Conservation (phyloP, 2,329 filamentous ascomycete species). For the Nemania sp. region DNA sequence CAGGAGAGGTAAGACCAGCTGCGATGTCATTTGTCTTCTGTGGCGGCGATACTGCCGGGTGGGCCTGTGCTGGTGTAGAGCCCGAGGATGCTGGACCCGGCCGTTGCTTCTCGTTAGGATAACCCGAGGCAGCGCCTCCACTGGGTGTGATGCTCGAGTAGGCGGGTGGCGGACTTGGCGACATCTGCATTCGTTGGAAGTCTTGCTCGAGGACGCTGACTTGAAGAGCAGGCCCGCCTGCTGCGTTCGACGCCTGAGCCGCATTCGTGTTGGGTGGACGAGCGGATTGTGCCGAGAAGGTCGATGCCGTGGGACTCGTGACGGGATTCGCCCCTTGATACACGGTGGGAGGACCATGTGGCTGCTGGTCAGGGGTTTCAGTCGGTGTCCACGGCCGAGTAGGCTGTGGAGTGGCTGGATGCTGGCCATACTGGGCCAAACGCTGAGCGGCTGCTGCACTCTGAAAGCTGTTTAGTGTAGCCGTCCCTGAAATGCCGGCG, state of each 20-base stretch:
- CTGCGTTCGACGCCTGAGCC: slow-evolving; percentile 32
- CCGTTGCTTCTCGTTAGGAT: slow-evolving; percentile 78
- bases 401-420: slow-evolving; percentile 52
- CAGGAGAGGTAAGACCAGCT: slow-evolving; percentile 49
- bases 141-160: slow-evolving; percentile 76
- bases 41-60: slow-evolving; percentile 39
- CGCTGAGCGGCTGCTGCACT: slow-evolving; percentile 83
- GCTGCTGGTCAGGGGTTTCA: slow-evolving; percentile 81
- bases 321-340: slow-evolving; percentile 85
- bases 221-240: slow-evolving; percentile 48
- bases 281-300: slow-evolving; percentile 48
- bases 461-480: slow-evolving; percentile 77
- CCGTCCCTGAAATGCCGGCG: slow-evolving; percentile 84
- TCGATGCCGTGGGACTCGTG: slow-evolving; percentile 52
- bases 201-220: slow-evolving; percentile 82
- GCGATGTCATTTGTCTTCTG: slow-evolving; percentile 37
- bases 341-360: slow-evolving; percentile 86
- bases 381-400: slow-evolving; percentile 91
- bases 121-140: slow-evolving; percentile 56
- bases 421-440: slow-evolving; percentile 73
- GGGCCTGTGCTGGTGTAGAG: slow-evolving; percentile 35
- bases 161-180: slow-evolving; percentile 88
- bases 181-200: slow-evolving; percentile 77
- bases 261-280: slow-evolving; percentile 39
- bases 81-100: slow-evolving; percentile 41